phyloP scores from a whole-genome alignment of 2,329 filamentous ascomycete genomes.

The Gnomoniopsis sp. region DNA sequence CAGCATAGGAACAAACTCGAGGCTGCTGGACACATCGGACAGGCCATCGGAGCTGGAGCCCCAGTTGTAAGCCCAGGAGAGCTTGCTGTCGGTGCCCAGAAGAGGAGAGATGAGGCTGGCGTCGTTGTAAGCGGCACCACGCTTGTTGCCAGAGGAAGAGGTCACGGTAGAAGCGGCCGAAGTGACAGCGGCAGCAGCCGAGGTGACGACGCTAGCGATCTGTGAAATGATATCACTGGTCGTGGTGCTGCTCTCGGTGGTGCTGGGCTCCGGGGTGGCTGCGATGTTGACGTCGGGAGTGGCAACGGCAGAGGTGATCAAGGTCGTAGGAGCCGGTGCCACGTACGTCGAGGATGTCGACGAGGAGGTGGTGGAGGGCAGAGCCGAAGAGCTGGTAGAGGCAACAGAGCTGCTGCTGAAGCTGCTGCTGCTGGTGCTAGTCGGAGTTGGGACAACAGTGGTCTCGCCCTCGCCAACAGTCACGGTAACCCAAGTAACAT shows the following conservation, averaged over 20 bases:
- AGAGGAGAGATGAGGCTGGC: constrained; percentile 51
- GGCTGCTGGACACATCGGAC: constrained; percentile 25
- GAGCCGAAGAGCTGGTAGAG: neutral
- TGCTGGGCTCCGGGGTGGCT: constrained; percentile 25
- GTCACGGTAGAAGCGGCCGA: constrained; percentile 17
- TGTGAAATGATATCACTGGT: neutral
- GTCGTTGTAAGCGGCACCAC: constrained; percentile 67
- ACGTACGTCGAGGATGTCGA: constrained; percentile 11
- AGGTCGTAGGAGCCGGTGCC: constrained; percentile 8
- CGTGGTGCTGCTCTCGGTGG: constrained; percentile 21
- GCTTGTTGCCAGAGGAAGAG: constrained; percentile 44
- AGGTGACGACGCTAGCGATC: constrained; percentile 1
- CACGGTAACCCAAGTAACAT: constrained; percentile 39
- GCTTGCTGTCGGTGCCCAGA: constrained; percentile 34
- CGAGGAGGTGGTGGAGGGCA: neutral
- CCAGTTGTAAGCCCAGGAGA: constrained; percentile 70
- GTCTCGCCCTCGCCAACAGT: constrained; percentile 34
- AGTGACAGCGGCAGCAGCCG: constrained; percentile 16
- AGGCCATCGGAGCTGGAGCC: constrained; percentile 42
- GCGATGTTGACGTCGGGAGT: constrained; percentile 22
- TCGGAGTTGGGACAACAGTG: constrained; percentile 10
- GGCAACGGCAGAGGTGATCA: constrained; percentile 7
- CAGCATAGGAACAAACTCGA: constrained; percentile 66
- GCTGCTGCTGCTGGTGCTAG: neutral
- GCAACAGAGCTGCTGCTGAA: neutral